Conservation (phyloP, 148 eudicot species). For the Amaranthus hypochondriacus region DNA sequence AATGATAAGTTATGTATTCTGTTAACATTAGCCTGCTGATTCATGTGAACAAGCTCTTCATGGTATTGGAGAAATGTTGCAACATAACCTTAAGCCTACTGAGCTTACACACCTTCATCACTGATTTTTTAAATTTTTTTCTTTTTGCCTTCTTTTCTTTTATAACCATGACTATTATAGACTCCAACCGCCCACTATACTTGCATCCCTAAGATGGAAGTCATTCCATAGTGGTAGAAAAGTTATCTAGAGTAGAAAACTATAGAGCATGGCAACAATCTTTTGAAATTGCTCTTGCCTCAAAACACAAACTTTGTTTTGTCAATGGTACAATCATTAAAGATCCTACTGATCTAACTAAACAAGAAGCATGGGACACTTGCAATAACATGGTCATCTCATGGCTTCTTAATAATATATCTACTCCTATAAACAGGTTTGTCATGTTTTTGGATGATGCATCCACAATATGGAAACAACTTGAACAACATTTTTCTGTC, state of each 20-base stretch:
- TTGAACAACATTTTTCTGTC: neutral
- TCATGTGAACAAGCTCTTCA: too few relatives aligned
- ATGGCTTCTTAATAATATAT: neutral
- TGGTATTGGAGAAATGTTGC: too few relatives aligned
- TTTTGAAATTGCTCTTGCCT: too few relatives aligned
- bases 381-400: neutral
- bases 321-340: neutral
- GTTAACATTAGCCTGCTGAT: too few relatives aligned
- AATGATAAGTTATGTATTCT: too few relatives aligned
- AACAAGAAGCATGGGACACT: neutral
- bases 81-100: too few relatives aligned
- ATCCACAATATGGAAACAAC: neutral
- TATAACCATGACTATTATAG: too few relatives aligned
- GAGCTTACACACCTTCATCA: too few relatives aligned
- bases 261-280: neutral
- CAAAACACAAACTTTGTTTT: neutral
- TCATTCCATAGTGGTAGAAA: neutral
- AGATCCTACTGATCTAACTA: neutral
- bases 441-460: neutral
- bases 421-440: neutral
- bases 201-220: neutral
- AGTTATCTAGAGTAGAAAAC: neutral
- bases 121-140: too few relatives aligned
- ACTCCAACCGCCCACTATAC: neutral
- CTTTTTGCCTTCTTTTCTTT: too few relatives aligned